Evolutionary conservation across 2,329 filamentous ascomycete species (phyloP), one percentile per base, ranked within the genome.

Genomic region (Cercospora sp.): DNA sequence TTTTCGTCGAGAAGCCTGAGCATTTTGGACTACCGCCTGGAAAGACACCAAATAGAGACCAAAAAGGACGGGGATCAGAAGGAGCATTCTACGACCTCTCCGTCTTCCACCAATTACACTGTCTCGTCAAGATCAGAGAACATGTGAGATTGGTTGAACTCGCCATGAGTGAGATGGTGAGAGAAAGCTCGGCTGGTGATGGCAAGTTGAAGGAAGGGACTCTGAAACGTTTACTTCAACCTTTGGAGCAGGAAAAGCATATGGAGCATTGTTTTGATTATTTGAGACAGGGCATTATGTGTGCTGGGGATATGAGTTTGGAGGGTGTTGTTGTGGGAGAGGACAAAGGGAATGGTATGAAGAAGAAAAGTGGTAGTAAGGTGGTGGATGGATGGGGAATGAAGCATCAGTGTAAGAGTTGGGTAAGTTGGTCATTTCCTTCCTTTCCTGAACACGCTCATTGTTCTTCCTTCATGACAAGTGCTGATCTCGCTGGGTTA

Each of bases 81-180:
- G 60, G 68, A 23, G 73, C 73, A 30, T 69, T 79, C 61, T 79
- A 78, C 71, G 75, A 75, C 60, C 72, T 76, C 55, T 74, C 76
- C 6, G 58, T 79, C 39, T 79, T 77, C 71, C 77, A 79, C 65
- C 76, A 79, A 63, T 64, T 79, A 33, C 77, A 79, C 64, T 79
- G 78, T 62, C 73, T 79, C 1, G 63, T 67, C 10, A 72, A 76
- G 53, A 73, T 79, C 33, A 73, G 77, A 5, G 74, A 69, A n/a
- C 93, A 91, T 75, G 96, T 86, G 78, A 98, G 95, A 1, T 30
- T 66, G 13, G 67, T 72, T 4, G 66, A 64, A 30, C 71, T 69
- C 55, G 67, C 69, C 16, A 62, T 51, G 45, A 20, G 12, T 23
- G 45, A 51, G 45, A 51, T 51, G 13, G 45, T 23, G 45, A 51